Conservation (phyloP, 2,329 filamentous ascomycete species). For the Leptosphaerulina australis region DNA sequence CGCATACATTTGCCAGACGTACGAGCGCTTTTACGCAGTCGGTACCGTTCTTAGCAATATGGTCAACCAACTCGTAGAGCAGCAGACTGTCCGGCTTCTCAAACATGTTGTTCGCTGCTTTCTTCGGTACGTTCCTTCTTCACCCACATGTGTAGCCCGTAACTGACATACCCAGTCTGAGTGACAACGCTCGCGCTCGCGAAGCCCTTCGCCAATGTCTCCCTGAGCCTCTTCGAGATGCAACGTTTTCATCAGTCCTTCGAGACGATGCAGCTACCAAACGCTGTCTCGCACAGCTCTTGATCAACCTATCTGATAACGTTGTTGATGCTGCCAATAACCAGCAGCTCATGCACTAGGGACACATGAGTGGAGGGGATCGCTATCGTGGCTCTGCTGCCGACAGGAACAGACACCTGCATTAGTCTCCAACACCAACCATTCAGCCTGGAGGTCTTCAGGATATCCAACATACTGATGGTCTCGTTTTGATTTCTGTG, state of each 20-base stretch:
- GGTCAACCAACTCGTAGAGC: constrained; percentile 96
- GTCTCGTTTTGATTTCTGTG: constrained; percentile 24
- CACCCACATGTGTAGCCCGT: background rate
- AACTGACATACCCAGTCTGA: constrained; percentile 66
- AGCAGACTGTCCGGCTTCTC: constrained; percentile 91
- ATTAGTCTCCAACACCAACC: too few relatives aligned
- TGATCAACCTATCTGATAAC: constrained; percentile 95
- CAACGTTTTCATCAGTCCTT: constrained; percentile 94
- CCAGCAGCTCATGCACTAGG: constrained; percentile 45
- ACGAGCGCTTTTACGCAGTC: constrained; percentile 97
- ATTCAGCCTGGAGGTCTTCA: background rate
- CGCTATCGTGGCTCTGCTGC: too few relatives aligned
- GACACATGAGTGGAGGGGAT: background rate
- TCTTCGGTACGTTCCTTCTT: constrained; percentile 69
- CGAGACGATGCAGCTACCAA: constrained; percentile 97
- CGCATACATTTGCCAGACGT: constrained; percentile 98
- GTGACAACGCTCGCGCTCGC: constrained; percentile 92
- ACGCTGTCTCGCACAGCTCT: constrained; percentile 92
- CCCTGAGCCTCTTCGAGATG: constrained; percentile 96
- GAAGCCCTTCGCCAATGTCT: constrained; percentile 95
- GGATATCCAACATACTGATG: too few relatives aligned
- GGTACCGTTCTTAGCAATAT: constrained; percentile 98
- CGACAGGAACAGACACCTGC: too few relatives aligned
- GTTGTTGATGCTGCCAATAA: constrained; percentile 62
- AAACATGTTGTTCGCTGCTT: constrained; percentile 99